Conservation (phyloP, 140 eudicot genomes). For the Flaveria floridana region DNA sequence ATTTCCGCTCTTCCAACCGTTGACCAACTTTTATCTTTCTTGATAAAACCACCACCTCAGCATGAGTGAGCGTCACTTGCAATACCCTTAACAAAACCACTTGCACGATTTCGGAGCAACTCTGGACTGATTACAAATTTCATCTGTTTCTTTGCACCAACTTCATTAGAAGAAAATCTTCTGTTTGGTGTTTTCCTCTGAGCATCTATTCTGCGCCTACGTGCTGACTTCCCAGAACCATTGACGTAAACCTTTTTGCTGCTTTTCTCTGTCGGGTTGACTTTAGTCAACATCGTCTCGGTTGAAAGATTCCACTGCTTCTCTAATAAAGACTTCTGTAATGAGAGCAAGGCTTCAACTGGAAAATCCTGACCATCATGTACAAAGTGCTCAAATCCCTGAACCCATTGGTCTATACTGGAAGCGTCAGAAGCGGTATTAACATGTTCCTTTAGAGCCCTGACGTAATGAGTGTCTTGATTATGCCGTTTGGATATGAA, state of each 20-base stretch:
- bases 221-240: constrained; percentile 76
- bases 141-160: constrained; percentile 35
- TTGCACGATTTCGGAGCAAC: constrained; percentile 57
- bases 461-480: constrained; percentile 44
- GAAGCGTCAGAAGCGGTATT: constrained; percentile 46
- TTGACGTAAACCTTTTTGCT: constrained; percentile 44
- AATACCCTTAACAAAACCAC: constrained; percentile 18
- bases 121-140: constrained; percentile 58
- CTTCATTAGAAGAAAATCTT: constrained; percentile 32
- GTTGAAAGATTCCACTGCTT: constrained; percentile 85
- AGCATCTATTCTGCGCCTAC: constrained; percentile 71
- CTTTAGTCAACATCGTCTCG: constrained; percentile 31
- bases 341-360: constrained; percentile 71
- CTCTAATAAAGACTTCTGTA: constrained; percentile 79
- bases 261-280: constrained; percentile 30
- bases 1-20: constrained; percentile 61
- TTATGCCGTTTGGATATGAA: constrained; percentile 41
- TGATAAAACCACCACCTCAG: constrained; percentile 78
- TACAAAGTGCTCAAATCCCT: constrained; percentile 34
- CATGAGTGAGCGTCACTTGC: constrained; percentile 64
- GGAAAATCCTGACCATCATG: constrained; percentile 41
- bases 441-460: constrained; percentile 63
- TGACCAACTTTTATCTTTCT: constrained; percentile 65
- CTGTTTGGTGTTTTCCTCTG: constrained; percentile 43
- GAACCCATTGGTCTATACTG: constrained; percentile 46